Base-by-base conservation (phyloP, 495 filamentous ascomycete species). In the Aspergillus bertholletiae region DNA sequence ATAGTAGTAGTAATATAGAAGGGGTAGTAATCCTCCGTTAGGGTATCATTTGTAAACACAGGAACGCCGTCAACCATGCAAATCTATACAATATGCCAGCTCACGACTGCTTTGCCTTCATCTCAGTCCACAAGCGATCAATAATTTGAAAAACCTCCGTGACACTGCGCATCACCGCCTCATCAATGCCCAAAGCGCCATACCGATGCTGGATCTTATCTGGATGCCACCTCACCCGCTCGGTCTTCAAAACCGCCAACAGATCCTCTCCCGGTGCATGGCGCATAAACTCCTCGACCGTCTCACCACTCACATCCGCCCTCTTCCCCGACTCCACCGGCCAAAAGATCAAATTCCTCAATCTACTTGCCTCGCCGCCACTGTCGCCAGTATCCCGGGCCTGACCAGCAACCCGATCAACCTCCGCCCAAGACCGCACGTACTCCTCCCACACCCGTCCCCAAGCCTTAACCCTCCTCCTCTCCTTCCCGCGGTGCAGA, bases 151-250 rank as follows among this genome's bases (percentile, higher is more conserved):
- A 98, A 9, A 96, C 87, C 6, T 88, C 87, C 12, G 92, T 98
- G 15, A 97, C 88, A 46, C 80, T 81, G 71, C 87, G 86, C 68
- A 95, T 80, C 1, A 85, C 83, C 2, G 76, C 70, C 17, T 88
- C 82, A 41, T 89, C 84, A 39, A 88, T 73, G 5, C 80, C 77
- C 53, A 79, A 69, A 0, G 79, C 83, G 2, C 90, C 89, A 60
- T 92, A 84, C 44, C 85, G 82, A 72, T 97, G 95, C 76, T 96
- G 90, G 28, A 97, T 88, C 78, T 97, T 99, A 71, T 99, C 94
- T 9, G 94, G 94, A 80, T 99, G 94, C 94, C 94, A 99, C 9
- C 91, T 75, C 9, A 97, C 84, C 34, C 94, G 81, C 74, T 99
- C 94, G 17, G 80, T 68, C 71, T 96, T 97, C 34, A 99, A 72